These are phyloP conservation scores for Botrytis medusae DNA, from an alignment of 2,329 filamentous ascomycete species.

Conservation along the genomic window DNA sequence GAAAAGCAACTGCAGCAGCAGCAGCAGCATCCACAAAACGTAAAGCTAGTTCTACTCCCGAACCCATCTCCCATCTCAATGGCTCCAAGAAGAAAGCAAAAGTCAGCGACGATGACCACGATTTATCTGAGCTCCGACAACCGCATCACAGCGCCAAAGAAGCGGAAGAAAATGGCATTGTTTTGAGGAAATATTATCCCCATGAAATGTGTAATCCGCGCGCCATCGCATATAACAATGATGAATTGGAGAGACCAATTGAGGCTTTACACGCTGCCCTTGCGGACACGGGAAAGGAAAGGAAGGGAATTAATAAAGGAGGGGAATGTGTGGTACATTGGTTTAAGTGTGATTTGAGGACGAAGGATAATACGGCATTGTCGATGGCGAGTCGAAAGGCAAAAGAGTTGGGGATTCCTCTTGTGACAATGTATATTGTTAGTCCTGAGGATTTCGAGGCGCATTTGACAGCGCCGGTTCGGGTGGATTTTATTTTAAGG, in stretches of 20 bases:
- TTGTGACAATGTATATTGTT: conserved; percentile 76
- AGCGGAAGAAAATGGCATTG: conserved; percentile 57
- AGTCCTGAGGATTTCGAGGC: conserved; percentile 84
- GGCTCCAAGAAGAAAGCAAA: conserved; percentile 32
- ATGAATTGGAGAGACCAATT: conserved; percentile 70
- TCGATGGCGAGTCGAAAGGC: conserved; percentile 66
- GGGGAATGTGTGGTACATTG: conserved; percentile 75
- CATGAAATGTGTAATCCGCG: conserved; percentile 81
- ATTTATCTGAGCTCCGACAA: conserved; percentile 29
- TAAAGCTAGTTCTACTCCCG: conserved; percentile 29
- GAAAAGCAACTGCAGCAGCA: conserved; percentile 26
- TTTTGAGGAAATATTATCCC: conserved; percentile 76
- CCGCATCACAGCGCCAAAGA: conserved; percentile 41
- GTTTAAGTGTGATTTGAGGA: conserved; percentile 83
- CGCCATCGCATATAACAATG: conserved; percentile 70
- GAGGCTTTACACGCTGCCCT: conserved; percentile 63
- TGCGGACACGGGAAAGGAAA: conserved; percentile 55
- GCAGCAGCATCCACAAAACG: conserved; percentile 29
- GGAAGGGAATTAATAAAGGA: conserved; percentile 50
- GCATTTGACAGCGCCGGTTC: conserved; percentile 68
- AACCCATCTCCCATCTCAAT: conserved; percentile 18
- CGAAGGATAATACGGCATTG: conserved; percentile 71
- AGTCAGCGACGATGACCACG: conserved; percentile 23
- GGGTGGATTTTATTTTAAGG: conserved; percentile 80
- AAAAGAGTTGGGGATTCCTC: conserved; percentile 63